Evolutionary conservation across 2,329 filamentous ascomycete genomes (phyloP).

Genomic region (Chaetomium sp.): DNA sequence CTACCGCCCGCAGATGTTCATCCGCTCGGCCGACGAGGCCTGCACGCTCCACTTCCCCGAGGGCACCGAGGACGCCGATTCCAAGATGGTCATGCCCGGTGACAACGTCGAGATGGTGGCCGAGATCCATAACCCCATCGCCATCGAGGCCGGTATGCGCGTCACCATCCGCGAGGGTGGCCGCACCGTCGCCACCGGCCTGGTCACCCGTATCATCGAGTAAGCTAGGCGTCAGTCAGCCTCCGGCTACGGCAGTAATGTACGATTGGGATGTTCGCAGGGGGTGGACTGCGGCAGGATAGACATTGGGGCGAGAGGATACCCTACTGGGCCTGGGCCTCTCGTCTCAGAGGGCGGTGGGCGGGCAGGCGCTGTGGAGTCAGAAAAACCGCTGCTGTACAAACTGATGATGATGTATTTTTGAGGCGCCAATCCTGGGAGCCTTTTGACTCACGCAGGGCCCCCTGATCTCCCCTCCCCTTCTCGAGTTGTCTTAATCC

Average conservation of each 20-base stretch:
- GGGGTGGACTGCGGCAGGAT: neutral
- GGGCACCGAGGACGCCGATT: slow-evolving; percentile 68
- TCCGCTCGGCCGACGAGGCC: slow-evolving; percentile 85
- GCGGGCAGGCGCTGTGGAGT: slow-evolving; percentile 26
- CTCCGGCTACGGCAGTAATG: slow-evolving; percentile 9
- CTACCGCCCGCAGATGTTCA: slow-evolving; percentile 95
- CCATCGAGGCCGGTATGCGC: slow-evolving; percentile 87
- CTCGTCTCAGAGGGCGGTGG: slow-evolving; percentile 6
- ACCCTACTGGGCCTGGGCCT: neutral
- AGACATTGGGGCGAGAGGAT: slow-evolving; percentile 11
- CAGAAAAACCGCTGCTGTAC: slow-evolving; percentile 27
- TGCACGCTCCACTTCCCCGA: slow-evolving; percentile 85
- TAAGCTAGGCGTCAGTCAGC: slow-evolving; percentile 40
- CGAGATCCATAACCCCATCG: slow-evolving; percentile 80
- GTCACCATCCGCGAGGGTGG: slow-evolving; percentile 99
- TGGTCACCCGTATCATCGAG: slow-evolving; percentile 72
- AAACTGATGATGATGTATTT: slow-evolving; percentile 34
- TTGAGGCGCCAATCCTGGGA: slow-evolving; percentile 28
- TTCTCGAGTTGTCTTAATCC: slow-evolving; percentile 33
- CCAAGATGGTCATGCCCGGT: slow-evolving; percentile 93
- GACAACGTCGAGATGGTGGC: slow-evolving; percentile 99
- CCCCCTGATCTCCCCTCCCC: slow-evolving; percentile 37
- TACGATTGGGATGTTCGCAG: slow-evolving; percentile 14
- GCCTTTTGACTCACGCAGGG: slow-evolving; percentile 23
- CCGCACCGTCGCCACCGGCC: slow-evolving; percentile 80